phyloP scores from a whole-genome alignment of 2,329 filamentous ascomycete genomes.

The Fusarium dlaminii region DNA sequence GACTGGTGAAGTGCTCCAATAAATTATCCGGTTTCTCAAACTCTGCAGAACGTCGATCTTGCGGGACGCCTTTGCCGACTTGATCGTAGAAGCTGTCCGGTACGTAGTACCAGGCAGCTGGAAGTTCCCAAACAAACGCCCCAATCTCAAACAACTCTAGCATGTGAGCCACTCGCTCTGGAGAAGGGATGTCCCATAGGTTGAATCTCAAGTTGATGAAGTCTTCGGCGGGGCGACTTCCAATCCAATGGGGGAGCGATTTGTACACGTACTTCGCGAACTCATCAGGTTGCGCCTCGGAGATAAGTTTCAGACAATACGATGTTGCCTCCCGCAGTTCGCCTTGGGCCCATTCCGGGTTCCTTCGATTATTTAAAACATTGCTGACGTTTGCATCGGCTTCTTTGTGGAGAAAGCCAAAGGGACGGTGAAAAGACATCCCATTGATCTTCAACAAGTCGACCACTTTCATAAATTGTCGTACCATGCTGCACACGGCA shows the following conservation, averaged over 20 bases:
- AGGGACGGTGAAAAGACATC: rapidly evolving
- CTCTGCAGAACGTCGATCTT: not conserved
- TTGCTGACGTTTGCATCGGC: not conserved
- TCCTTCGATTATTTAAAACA: not conserved
- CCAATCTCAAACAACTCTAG: not conserved
- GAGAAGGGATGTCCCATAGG: not conserved
- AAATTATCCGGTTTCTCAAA: not conserved
- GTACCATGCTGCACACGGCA: not conserved
- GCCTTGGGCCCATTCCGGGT: not conserved
- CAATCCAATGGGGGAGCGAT: not conserved
- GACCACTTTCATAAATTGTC: not conserved
- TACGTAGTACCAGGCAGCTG: not conserved
- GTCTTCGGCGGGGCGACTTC: not conserved
- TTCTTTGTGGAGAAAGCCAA: rapidly evolving
- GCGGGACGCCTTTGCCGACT: not conserved
- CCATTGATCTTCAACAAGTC: not conserved
- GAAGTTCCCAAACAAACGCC: not conserved
- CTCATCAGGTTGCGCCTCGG: not conserved
- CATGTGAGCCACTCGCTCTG: rapidly evolving
- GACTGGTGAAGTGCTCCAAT: not conserved
- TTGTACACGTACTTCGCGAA: rapidly evolving
- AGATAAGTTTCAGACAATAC: not conserved
- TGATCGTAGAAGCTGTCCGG: rapidly evolving
- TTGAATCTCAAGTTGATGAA: not conserved
- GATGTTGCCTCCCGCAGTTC: not conserved